Conservation (phyloP, 257 asterid species). For the Solanum gandarillasii region DNA sequence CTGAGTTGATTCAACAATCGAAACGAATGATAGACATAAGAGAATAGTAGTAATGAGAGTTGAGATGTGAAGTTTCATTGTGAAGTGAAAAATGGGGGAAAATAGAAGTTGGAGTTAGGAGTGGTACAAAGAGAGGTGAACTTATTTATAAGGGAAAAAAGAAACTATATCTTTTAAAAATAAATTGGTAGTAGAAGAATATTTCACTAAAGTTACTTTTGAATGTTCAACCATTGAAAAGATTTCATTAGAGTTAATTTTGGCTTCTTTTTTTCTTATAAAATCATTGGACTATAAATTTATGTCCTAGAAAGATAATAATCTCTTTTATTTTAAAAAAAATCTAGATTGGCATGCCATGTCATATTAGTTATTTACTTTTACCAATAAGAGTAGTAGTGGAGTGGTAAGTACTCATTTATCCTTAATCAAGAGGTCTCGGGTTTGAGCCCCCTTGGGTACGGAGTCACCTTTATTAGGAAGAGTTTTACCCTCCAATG, state of each 20-base stretch:
- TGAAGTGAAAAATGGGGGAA: not conserved
- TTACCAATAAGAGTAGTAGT: no score
- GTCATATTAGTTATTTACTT: not conserved
- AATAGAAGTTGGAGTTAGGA: not conserved
- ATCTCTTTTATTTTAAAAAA: not conserved
- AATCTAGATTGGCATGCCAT: not conserved
- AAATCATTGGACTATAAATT: not conserved
- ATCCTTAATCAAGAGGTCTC: no score
- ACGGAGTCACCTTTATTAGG: no score
- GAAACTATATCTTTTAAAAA: not conserved
- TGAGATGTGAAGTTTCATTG: constrained; percentile 22
- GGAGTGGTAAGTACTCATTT: no score
- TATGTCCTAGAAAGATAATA: not conserved
- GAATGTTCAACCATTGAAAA: not conserved
- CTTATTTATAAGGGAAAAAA: not conserved
- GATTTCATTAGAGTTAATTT: not conserved
- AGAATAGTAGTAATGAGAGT: constrained; percentile 7
- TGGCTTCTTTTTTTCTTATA: not conserved
- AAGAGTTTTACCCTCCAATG: no score
- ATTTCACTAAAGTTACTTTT: not conserved
- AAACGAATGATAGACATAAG: not conserved
- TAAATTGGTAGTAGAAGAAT: not conserved
- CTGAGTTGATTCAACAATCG: constrained; percentile 13
- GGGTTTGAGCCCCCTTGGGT: no score
- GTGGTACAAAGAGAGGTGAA: not conserved